Evolutionary conservation across 179 eudicot genomes (phyloP), one percentile per base, ranked within the genome.

Genomic region (Pouteria campechiana): DNA sequence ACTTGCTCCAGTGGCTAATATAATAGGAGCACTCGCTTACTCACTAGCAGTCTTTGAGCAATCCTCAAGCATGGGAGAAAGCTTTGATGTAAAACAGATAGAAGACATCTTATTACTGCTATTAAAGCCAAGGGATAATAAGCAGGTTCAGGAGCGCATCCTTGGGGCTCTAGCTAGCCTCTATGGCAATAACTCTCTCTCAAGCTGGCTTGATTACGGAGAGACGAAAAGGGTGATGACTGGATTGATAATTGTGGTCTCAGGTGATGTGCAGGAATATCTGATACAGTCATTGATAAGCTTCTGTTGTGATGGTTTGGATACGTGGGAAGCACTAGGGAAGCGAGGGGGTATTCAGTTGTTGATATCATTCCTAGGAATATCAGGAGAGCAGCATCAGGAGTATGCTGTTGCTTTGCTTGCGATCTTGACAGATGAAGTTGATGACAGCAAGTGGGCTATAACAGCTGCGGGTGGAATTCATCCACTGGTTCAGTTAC

Each of bases 361-460:
- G 44, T 54, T 81, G 22, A 77, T 81, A 28, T 77, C 85, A 18
- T 52, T 73, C 34, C 58, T 77, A 52, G 78, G 81, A 24, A 55
- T 77, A 46, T 74, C 92, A 39, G 68, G 79, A 40, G 92, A 81
- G 56, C 74, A 77, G 52, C 76, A 81, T 67, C 92, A 81, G 50
- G 92, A 78, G 60, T 72, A 60, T 60, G 74, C 82, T 31, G 75
- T 75, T 51, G 66, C 61, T 36, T 44, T 81, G 67, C 65, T 81
- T 20, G 59, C 63, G 20, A 59, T 81, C 41, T 68, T 81, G 52
- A 55, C 73, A 3, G 68, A 74, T 44, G 73, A 77, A 56, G 70
- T 69, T 46, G 82, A 74, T 54, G 92, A 81, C 44, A 81, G 86
- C 68, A 81, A 77, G 53, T 81, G 92, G 92, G 86, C 92, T 12